phyloP scores from a whole-genome alignment of 2,329 filamentous ascomycete genomes.

The Gnomoniopsis sp. region DNA sequence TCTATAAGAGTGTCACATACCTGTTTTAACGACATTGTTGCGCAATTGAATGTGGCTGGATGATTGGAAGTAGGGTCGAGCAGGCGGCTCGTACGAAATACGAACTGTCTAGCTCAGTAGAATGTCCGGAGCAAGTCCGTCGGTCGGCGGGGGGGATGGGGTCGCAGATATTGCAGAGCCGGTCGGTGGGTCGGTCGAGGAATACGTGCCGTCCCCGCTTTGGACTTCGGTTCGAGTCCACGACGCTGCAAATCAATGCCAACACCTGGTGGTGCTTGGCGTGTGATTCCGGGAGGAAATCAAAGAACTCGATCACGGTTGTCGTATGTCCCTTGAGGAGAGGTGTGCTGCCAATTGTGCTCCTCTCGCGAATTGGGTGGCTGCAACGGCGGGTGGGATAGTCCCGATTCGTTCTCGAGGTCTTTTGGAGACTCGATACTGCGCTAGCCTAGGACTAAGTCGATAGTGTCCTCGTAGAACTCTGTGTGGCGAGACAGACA shows the following conservation, averaged over 20 bases:
- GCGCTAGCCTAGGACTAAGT: background rate
- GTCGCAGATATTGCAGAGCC: conserved; percentile 8
- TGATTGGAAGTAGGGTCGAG: background rate
- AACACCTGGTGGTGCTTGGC: conserved; percentile 14
- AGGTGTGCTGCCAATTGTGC: background rate
- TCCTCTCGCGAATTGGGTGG: background rate
- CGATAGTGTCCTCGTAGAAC: background rate
- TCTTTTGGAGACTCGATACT: background rate
- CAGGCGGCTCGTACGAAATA: conserved; percentile 8
- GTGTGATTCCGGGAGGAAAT: conserved; percentile 10
- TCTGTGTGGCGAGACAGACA: background rate
- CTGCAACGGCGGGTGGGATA: background rate
- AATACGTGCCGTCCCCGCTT: conserved; percentile 12
- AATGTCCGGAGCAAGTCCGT: background rate
- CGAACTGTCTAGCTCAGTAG: conserved; percentile 12
- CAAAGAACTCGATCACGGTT: background rate
- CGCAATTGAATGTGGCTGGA: conserved; percentile 1
- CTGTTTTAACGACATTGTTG: conserved; percentile 40
- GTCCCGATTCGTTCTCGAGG: background rate
- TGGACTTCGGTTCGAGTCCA: conserved; percentile 4
- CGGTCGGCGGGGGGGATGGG: conserved; percentile 1
- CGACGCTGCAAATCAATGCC: conserved; percentile 9
- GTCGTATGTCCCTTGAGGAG: background rate
- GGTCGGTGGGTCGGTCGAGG: conserved; percentile 1
- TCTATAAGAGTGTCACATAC: conserved; percentile 22